These are phyloP conservation scores for Tetracladium maxilliforme DNA, from an alignment of 2,329 filamentous ascomycete genomes.

Conservation along the genomic window DNA sequence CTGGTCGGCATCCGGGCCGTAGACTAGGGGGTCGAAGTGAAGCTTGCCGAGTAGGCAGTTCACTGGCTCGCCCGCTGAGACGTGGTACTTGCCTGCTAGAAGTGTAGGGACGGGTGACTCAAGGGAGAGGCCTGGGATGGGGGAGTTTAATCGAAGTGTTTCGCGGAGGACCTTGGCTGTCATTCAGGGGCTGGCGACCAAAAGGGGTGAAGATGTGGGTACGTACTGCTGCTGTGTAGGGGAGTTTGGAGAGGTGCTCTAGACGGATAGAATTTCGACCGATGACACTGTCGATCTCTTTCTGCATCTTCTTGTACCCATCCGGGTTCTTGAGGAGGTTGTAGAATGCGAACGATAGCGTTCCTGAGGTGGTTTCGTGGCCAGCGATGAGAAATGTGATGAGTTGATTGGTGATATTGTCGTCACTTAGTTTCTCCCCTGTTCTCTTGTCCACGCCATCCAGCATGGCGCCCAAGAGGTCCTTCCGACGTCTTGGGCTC, in stretches of 20 bases:
- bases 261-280: conserved; percentile 39
- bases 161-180: no score
- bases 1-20: conserved; percentile 36
- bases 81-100: conserved; percentile 34
- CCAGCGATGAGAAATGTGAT: conserved; percentile 37
- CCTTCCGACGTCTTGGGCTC: conserved; percentile 27
- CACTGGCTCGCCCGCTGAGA: conserved; percentile 28
- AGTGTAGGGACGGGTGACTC: conserved; percentile 22
- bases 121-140: conserved; percentile 35
- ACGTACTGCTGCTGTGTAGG: conserved; percentile 38
- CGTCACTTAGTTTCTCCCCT: conserved; percentile 27
- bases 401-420: conserved; percentile 33
- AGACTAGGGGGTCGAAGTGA: conserved; percentile 40
- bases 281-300: conserved; percentile 53
- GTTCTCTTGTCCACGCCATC: conserved; percentile 33
- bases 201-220: no score
- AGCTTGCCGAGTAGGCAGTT: conserved; percentile 27
- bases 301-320: conserved; percentile 41
- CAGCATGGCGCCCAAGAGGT: conserved; percentile 37
- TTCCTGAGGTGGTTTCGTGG: conserved; percentile 54
- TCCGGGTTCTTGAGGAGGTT: conserved; percentile 49
- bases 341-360: conserved; percentile 51
- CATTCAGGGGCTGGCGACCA: no score
- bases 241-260: conserved; percentile 44
- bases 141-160: conserved; percentile 32